Percentiles rank a stretch among this genome's conserved stretches.
phyloP scores from a whole-genome alignment of 2,329 filamentous ascomycete species.

The Ophiostoma montium region DNA sequence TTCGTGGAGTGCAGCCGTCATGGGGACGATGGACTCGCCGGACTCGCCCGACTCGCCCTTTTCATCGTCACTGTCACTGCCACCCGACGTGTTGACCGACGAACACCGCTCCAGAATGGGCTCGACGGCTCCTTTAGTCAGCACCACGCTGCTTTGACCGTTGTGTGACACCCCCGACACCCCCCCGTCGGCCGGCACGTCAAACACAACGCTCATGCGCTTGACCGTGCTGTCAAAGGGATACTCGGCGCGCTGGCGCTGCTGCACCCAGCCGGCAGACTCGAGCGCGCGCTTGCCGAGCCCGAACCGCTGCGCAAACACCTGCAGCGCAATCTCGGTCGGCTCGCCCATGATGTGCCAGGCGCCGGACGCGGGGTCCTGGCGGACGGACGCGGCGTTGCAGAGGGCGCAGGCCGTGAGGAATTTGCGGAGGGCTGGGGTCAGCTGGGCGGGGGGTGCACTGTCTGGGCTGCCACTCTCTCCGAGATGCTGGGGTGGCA shows the following conservation, averaged over 20 bases:
- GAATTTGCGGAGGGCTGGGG: conserved; percentile 35
- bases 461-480: conserved; percentile 11
- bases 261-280: conserved; percentile 42
- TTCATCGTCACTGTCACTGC: conserved; percentile 18
- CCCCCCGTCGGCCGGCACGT: conserved; percentile 24
- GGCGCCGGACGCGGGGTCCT: conserved; percentile 35
- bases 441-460: conserved; percentile 25
- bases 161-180: conserved; percentile 18
- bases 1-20: conserved; percentile 38
- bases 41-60: conserved; percentile 14
- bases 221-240: conserved; percentile 70
- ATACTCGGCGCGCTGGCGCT: conserved; percentile 53
- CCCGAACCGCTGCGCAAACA: conserved; percentile 57
- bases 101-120: conserved; percentile 43
- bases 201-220: conserved; percentile 66
- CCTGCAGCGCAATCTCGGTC: conserved; percentile 63
- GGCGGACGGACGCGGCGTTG: conserved; percentile 47
- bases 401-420: conserved; percentile 46
- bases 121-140: conserved; percentile 50
- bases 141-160: conserved; percentile 34
- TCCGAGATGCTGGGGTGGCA: background rate
- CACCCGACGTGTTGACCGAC: conserved; percentile 24
- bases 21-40: conserved; percentile 24
- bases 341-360: conserved; percentile 59
- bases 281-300: conserved; percentile 40